Conservation (phyloP, 345 rosid genomes). For the Corchorus capsularis region DNA sequence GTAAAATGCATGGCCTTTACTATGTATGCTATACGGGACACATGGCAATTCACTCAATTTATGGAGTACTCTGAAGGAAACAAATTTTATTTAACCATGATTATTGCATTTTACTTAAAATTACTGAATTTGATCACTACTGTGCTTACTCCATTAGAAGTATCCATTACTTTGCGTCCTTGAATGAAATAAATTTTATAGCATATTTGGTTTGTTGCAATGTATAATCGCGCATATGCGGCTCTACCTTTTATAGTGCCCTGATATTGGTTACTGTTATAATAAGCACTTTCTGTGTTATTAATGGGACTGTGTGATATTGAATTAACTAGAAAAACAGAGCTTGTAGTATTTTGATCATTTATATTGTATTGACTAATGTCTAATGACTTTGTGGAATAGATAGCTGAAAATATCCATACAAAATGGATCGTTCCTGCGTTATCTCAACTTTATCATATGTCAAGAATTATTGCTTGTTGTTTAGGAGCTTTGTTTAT, state of each 20-base stretch:
- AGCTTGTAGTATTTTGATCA: background rate
- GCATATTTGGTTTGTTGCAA: background rate
- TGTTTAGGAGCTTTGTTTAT: constrained; percentile 3
- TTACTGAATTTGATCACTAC: background rate
- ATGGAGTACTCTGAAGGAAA: background rate
- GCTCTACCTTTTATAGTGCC: background rate
- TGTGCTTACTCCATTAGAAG: background rate
- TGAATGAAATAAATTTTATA: background rate
- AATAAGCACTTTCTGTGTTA: background rate
- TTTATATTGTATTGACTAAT: background rate
- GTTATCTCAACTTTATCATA: background rate
- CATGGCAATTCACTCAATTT: background rate
- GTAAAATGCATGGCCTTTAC: background rate
- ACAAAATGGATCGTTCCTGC: background rate
- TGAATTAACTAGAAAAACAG: background rate
- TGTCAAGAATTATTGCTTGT: background rate
- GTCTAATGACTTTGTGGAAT: background rate
- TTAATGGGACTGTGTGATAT: background rate
- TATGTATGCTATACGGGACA: background rate
- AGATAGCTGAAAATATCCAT: background rate
- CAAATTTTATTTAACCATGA: background rate
- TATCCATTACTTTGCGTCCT: background rate
- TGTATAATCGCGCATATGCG: background rate
- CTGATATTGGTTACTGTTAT: too few relatives aligned
- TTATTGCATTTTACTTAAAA: background rate